Percentiles rank a stretch among this genome's conserved stretches.
phyloP scores from a whole-genome alignment of 2,329 filamentous ascomycete species.

The Ceratocystis papillata region DNA sequence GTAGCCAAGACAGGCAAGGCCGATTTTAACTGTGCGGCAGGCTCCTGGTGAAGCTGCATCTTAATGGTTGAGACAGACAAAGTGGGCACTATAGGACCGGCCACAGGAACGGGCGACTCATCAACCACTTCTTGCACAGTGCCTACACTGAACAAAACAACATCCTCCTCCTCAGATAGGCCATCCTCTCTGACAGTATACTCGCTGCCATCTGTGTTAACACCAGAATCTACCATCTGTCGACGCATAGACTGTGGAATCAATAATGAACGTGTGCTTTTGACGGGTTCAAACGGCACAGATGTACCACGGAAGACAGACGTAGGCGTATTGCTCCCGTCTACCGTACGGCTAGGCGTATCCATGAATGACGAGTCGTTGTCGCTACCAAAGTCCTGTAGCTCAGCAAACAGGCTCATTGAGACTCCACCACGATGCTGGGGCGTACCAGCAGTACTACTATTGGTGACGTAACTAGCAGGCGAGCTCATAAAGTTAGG shows the following conservation, averaged over 20 bases:
- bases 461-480: slow-evolving; percentile 44
- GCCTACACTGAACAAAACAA: slow-evolving; percentile 24
- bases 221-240: slow-evolving; percentile 49
- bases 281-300: slow-evolving; percentile 32
- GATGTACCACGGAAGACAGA: slow-evolving; percentile 36
- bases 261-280: slow-evolving; percentile 6
- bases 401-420: slow-evolving; percentile 83
- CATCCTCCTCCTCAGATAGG: slow-evolving; percentile 28
- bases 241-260: slow-evolving; percentile 23
- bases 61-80: slow-evolving; percentile 10
- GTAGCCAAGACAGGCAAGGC: slow-evolving; percentile 28
- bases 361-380: slow-evolving; percentile 57
- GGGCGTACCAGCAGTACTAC: slow-evolving; percentile 38
- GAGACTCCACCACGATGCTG: slow-evolving; percentile 39
- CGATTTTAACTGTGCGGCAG: slow-evolving; percentile 28
- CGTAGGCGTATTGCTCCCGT: slow-evolving; percentile 39
- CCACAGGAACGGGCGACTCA: slow-evolving; percentile 18
- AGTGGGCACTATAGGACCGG: neutral
- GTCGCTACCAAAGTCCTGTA: slow-evolving; percentile 67
- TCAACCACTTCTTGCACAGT: slow-evolving; percentile 17
- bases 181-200: slow-evolving; percentile 26
- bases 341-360: slow-evolving; percentile 44
- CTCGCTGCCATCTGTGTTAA: slow-evolving; percentile 49
- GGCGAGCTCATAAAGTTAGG: slow-evolving; percentile 49
- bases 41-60: slow-evolving; percentile 17